A percentile compares a stretch with the other conserved stretches of the same genome.
Evolutionary conservation across 2,329 filamentous ascomycete species (phyloP).

Genomic region (Xylariales sp.): DNA sequence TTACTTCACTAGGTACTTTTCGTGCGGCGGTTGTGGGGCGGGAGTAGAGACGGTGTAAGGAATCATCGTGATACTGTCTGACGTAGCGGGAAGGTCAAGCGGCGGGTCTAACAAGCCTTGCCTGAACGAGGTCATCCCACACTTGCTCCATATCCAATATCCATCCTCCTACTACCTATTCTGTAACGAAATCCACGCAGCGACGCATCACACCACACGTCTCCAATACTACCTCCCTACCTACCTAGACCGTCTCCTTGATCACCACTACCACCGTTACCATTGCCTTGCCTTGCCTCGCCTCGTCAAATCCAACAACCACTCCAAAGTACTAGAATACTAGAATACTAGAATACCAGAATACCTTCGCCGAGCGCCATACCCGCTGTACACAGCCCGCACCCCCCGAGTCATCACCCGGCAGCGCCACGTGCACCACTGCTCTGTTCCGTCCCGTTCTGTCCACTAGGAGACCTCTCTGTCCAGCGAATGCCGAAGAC

Average conservation of each 20-base stretch:
- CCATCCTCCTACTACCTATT: conserved; percentile 34
- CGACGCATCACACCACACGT: conserved; percentile 38
- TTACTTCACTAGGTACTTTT: too few relatives aligned
- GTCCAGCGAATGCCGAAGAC: conserved; percentile 47
- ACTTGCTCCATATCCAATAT: conserved; percentile 38
- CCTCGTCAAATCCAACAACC: conserved; percentile 17
- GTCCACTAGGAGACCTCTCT: conserved; percentile 27
- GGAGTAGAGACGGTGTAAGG: conserved; percentile 22
- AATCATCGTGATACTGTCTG: conserved; percentile 35
- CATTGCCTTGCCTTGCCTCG: neutral
- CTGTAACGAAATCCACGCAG: conserved; percentile 40
- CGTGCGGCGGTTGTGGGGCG: conserved; percentile 13
- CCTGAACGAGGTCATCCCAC: conserved; percentile 41
- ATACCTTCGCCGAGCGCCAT: conserved; percentile 22
- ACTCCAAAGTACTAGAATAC: neutral
- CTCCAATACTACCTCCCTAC: conserved; percentile 29
- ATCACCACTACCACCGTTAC: conserved; percentile 14
- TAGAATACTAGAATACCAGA: neutral
- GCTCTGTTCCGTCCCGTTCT: conserved; percentile 19
- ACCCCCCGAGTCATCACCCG: conserved; percentile 23
- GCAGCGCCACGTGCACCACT: conserved; percentile 36
- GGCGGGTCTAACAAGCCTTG: conserved; percentile 39
- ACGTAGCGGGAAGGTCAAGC: conserved; percentile 39
- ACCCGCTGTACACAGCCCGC: conserved; percentile 22
- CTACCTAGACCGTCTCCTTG: conserved; percentile 15